Conservation (phyloP, 345 rosid genomes). For the Aquilaria malaccensis region DNA sequence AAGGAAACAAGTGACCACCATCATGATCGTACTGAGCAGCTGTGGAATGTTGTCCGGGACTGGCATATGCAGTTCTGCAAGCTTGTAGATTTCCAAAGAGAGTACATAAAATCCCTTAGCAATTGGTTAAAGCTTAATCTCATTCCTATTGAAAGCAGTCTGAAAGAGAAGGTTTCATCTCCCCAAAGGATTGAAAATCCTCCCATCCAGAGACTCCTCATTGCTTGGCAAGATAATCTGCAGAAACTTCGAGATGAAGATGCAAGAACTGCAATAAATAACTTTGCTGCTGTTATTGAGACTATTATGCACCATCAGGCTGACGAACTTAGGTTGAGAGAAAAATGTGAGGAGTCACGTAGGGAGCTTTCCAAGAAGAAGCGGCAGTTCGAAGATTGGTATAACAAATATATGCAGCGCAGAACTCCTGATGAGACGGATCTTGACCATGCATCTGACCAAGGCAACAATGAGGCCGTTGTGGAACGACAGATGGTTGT, state of each 20-base stretch:
- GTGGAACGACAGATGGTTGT: slow-evolving; percentile 42
- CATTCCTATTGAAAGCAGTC: slow-evolving; percentile 80
- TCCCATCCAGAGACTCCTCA: slow-evolving; percentile 53
- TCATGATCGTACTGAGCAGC: slow-evolving; percentile 66
- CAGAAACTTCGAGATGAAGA: slow-evolving; percentile 56
- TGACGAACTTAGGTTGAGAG: slow-evolving; percentile 53
- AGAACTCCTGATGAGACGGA: slow-evolving; percentile 46
- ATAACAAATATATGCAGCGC: slow-evolving; percentile 39
- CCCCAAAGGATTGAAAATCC: slow-evolving; percentile 69
- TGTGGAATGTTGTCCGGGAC: slow-evolving; percentile 54
- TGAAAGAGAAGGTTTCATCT: slow-evolving; percentile 86
- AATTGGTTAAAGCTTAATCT: slow-evolving; percentile 74
- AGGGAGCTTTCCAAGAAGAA: slow-evolving; percentile 50
- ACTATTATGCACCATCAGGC: slow-evolving; percentile 56
- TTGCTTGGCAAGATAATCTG: slow-evolving; percentile 55
- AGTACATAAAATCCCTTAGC: slow-evolving; percentile 54
- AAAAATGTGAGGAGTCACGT: slow-evolving; percentile 48
- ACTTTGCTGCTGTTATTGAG: slow-evolving; percentile 58
- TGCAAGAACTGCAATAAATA: slow-evolving; percentile 55
- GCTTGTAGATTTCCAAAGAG: slow-evolving; percentile 68
- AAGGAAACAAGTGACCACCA: slow-evolving; percentile 77
- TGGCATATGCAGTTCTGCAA: slow-evolving; percentile 73
- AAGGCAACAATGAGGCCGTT: slow-evolving; percentile 32
- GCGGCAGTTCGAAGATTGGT: slow-evolving; percentile 64
- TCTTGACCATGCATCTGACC: slow-evolving; percentile 31